phyloP scores from a whole-genome alignment of 306 rosid genomes.

The Potentilla sterilis region DNA sequence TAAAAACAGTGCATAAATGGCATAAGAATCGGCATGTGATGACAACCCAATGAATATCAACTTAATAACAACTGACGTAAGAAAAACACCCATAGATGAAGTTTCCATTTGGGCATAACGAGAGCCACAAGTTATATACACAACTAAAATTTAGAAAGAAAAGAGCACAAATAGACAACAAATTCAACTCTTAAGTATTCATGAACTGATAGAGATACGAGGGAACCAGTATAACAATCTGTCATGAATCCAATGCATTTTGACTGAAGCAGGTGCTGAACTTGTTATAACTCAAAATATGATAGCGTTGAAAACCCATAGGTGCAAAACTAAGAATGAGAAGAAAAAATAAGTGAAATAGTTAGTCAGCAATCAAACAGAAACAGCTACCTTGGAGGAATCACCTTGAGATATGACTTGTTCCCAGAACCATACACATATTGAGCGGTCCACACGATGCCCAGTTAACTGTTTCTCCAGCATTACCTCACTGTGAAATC shows the following conservation, averaged over 20 bases:
- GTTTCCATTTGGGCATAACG: not conserved
- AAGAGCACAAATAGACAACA: not conserved
- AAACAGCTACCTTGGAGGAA: slow-evolving; percentile 64
- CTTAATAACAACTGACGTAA: not conserved
- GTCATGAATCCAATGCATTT: not conserved
- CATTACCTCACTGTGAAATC: slow-evolving; percentile 70
- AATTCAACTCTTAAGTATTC: not conserved
- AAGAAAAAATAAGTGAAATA: not conserved
- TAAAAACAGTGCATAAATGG: slow-evolving; percentile 8
- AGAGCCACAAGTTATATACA: not conserved
- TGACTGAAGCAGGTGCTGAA: too few species aligned
- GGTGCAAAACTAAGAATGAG: not conserved
- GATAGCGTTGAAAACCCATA: not conserved
- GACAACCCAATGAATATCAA: not conserved
- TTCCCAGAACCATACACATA: slow-evolving; percentile 90
- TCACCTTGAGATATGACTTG: slow-evolving; percentile 73
- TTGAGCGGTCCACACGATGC: slow-evolving; percentile 95
- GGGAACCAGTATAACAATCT: not conserved
- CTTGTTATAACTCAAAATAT: not conserved
- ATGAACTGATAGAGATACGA: not conserved
- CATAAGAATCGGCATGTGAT: not conserved
- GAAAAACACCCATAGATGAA: not conserved
- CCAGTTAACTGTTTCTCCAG: slow-evolving; percentile 96
- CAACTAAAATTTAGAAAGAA: not conserved
- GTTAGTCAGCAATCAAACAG: not conserved